Conservation (phyloP, 441 rosid species). For the Croton laevigatus region DNA sequence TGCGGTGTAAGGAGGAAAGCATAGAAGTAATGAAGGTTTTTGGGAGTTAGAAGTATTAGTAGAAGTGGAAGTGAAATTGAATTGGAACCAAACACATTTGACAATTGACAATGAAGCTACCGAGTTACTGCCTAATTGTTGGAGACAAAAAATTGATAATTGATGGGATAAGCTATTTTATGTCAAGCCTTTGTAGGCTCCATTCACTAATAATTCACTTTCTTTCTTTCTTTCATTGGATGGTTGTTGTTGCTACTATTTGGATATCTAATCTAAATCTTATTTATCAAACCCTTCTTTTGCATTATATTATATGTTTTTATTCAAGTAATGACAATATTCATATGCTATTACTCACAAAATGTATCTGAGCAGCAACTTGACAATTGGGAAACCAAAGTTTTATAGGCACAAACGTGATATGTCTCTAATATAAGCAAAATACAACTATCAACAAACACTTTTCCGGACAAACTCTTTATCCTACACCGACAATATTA, state of each 20-base stretch:
- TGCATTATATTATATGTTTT: no score
- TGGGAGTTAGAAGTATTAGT: no score
- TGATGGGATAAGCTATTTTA: conserved; percentile 23
- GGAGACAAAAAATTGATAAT: conserved; percentile 24
- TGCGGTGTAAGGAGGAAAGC: no score
- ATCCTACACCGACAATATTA: conserved; percentile 13
- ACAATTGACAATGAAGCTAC: not conserved
- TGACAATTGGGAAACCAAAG: not conserved
- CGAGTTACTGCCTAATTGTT: conserved; percentile 18
- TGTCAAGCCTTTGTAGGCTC: conserved; percentile 25
- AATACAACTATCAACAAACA: conserved; percentile 6
- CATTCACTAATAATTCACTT: conserved; percentile 19
- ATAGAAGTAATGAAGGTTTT: no score
- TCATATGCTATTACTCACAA: not conserved
- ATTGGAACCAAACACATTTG: conserved; percentile 1
- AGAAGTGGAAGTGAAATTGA: no score
- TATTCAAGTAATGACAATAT: not conserved
- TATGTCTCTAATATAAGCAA: conserved; percentile 13
- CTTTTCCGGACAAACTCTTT: no score
- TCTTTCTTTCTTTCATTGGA: not conserved
- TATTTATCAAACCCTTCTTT: not conserved
- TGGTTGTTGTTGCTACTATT: not conserved
- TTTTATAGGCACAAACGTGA: conserved; percentile 17
- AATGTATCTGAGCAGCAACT: not conserved
- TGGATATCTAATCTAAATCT: no score